Base-by-base conservation (phyloP, 1,284 basidiomycete species). In the Marasmius fiardii region DNA sequence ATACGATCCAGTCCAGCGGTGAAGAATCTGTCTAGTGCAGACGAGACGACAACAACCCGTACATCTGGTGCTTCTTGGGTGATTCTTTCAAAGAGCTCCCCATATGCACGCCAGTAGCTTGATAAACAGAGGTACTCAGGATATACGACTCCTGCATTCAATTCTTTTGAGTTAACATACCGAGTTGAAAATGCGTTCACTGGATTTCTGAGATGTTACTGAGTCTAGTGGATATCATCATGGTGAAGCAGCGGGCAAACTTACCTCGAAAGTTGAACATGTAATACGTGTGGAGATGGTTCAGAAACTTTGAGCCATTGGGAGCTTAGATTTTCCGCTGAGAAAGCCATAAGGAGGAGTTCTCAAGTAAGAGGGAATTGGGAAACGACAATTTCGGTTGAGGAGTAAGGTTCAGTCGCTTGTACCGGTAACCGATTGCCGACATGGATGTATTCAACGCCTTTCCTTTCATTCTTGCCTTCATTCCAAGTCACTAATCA, bases 1-100 rank as follows among this genome's bases (percentile, higher is more conserved):
- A 62, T 61, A 92, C 88, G 68, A 67, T 95, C 92, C 1, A 95
- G 71, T 0, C 92, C 93, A 1, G 90, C 92, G 2, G 88, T 90
- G 68, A 92, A 95, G 12, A 85, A 68, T 66, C 88, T 92, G 0
- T 85, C 82, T 0, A 87, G 64, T 0, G 74, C 74, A 1, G 91
- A 93, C 0, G 86, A 82, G 1, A 95, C 71, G 0, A 95, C 88
- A 14, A 91, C 78, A 1, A 75, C 87, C 28, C 89, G 81, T 1
- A 92, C 79, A 31, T 84, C 78, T 0, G 79, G 74, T 41, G 67
- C 69, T 39, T 86, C 81, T 11, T 69, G 64, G 1, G 75, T 74
- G 26, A 92, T 75, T 1, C 70, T 69, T 52, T 88, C 80, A 60
- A 94, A 86, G 0, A 84, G 75, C 1, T 71, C 65, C 1, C 81